Evolutionary conservation across 2,329 filamentous ascomycete species (phyloP).

Genomic region (Curvularia sp.): DNA sequence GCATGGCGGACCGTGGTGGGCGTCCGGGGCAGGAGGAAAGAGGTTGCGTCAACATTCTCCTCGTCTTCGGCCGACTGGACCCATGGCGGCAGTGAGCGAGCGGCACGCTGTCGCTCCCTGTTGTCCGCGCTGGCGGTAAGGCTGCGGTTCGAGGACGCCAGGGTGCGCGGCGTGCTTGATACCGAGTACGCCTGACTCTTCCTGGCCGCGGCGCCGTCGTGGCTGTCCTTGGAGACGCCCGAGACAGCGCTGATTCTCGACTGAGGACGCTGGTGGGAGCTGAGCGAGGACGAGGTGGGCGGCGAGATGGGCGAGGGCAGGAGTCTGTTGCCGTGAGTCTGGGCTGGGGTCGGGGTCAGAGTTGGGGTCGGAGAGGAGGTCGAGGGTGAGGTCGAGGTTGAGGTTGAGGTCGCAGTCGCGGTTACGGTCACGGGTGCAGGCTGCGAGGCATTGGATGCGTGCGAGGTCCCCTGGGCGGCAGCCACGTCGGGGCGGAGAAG

Average conservation of each 20-base stretch:
- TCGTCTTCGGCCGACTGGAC: slow-evolving; percentile 50
- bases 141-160: slow-evolving; percentile 46
- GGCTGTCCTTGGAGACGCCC: slow-evolving; percentile 35
- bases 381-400: neutral
- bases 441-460: neutral
- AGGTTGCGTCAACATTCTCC: slow-evolving; percentile 41
- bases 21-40: slow-evolving; percentile 46
- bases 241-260: slow-evolving; percentile 44
- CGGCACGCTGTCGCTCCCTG: slow-evolving; percentile 44
- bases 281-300: slow-evolving; percentile 41
- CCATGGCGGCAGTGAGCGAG: slow-evolving; percentile 50
- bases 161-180: slow-evolving; percentile 48
- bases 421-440: neutral
- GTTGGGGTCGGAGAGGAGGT: slow-evolving; percentile 16
- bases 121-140: slow-evolving; percentile 39
- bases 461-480: slow-evolving; percentile 10
- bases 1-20: slow-evolving; percentile 46
- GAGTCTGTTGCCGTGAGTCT: slow-evolving; percentile 27
- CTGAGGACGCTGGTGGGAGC: slow-evolving; percentile 41
- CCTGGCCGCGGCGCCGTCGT: slow-evolving; percentile 33
- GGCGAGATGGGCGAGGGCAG: slow-evolving; percentile 45
- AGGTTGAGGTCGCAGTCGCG: neutral
- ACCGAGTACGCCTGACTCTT: slow-evolving; percentile 47
- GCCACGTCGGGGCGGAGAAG: slow-evolving; percentile 33
- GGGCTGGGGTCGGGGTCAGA: neutral